Evolutionary conservation across 495 filamentous ascomycete genomes (phyloP), one percentile per base, ranked within the genome.

Genomic region (Cladorrhinum samala): DNA sequence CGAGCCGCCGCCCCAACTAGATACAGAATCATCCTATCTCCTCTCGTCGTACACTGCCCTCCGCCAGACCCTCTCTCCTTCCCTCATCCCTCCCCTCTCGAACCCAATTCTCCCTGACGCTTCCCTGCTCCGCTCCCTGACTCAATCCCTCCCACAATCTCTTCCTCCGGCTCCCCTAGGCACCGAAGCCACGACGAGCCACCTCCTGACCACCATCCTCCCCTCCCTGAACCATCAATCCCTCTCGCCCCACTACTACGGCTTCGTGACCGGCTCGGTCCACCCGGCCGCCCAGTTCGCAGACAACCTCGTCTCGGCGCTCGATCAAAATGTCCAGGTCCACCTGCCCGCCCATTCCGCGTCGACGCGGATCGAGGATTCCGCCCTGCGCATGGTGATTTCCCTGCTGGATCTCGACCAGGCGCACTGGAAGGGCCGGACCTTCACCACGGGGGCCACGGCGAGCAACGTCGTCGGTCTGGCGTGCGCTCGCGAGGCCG

Each of bases 381-480:
- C 71, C 27, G 81, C 91, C 0, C 71, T 96, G 44, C 61, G 72
- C 11, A 77, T 96, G 71, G 70, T 96, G 0, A 66, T 81, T 24
- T 75, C 86, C 50, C 70, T 96, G 2, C 69, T 96, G 11, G 63
- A 68, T 4, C 68, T 96, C 1, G 64, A 64, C 0, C 50, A 49
- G 2, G 54, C 64, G 3, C 48, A 47, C 8, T 88, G 79, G 77
- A 55, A 62, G 1, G 83, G 81, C 13, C 76, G 82, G 17, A 91
- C 83, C 0, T 93, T 96, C 58, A 95, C 90, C 1, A 97, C 91
- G 0, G 91, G 92, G 1, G 91, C 88, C 1, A 96, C 92, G 2
- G 88, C 79, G 3, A 86, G 85, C 54, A 97, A 96, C 68, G 77
- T 94, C 30, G 67, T 96, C 1, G 91, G 89, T 0, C 68, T 95